Percentiles rank a stretch among this genome's conserved stretches.
These are phyloP conservation scores for Trametes maxima DNA, from an alignment of 768 basidiomycete species.

Conservation along the genomic window DNA sequence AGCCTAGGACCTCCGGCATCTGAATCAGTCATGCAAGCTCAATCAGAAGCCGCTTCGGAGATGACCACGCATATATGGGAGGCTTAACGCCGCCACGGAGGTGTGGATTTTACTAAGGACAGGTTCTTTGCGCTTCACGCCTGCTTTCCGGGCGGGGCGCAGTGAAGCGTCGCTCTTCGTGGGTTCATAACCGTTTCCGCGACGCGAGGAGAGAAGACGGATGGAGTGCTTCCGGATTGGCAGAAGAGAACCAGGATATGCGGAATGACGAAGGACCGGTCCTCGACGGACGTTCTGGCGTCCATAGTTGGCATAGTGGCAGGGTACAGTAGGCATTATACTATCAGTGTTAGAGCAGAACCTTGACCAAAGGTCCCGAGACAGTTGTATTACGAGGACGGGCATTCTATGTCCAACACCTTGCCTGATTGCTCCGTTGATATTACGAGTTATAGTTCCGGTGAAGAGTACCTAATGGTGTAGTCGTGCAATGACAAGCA, in stretches of 20 bases:
- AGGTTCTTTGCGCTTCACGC: neutral
- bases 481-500: too few species aligned
- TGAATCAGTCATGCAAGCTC: conserved; percentile 15
- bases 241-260: conserved; percentile 1
- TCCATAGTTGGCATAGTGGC: neutral
- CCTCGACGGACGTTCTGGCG: neutral
- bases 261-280: too few species aligned
- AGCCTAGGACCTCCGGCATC: neutral
- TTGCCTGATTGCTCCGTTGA: neutral
- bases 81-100: conserved; percentile 3
- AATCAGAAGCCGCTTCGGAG: conserved; percentile 8
- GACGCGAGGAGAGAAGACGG: neutral
- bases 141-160: neutral
- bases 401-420: neutral
- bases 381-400: neutral
- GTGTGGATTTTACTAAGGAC: neutral
- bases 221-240: conserved; percentile 3
- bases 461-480: too few species aligned
- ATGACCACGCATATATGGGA: conserved; percentile 2
- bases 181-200: neutral
- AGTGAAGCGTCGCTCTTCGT: neutral
- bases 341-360: neutral
- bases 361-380: conserved; percentile 7
- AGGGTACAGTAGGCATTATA: conserved; percentile 2
- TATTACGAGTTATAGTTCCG: too few species aligned